Conservation (phyloP, 768 basidiomycete species). For the Psilocybe sp. region DNA sequence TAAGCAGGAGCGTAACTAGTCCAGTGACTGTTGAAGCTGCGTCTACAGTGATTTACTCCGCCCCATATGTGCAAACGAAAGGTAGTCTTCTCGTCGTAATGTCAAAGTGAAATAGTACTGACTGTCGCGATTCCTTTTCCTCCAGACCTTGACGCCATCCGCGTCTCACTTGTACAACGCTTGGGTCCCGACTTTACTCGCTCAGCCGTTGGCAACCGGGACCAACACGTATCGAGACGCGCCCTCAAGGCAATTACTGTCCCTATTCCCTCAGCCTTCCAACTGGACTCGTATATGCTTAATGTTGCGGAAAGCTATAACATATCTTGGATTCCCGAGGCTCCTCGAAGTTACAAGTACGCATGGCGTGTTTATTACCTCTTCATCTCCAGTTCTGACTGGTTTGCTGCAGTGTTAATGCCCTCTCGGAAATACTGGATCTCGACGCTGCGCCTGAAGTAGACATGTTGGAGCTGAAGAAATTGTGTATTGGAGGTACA, state of each 20-base stretch:
- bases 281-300: constrained; percentile 54
- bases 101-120: background rate
- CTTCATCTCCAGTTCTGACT: constrained; percentile 3
- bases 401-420: constrained; percentile 39
- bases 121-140: constrained; percentile 1
- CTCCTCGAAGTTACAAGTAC: constrained; percentile 60
- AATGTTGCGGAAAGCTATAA: constrained; percentile 50
- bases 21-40: constrained; percentile 62
- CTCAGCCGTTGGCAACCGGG: constrained; percentile 47
- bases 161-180: constrained; percentile 52
- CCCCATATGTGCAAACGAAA: constrained; percentile 53
- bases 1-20: constrained; percentile 30
- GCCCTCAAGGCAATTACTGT: constrained; percentile 51
- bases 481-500: constrained; percentile 61
- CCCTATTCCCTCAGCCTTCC: constrained; percentile 52
- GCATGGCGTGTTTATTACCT: constrained; percentile 15
- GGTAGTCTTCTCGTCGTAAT: constrained; percentile 34
- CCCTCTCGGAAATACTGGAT: constrained; percentile 62
- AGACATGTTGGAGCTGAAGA: constrained; percentile 53
- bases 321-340: constrained; percentile 62
- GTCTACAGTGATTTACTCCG: constrained; percentile 64
- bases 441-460: constrained; percentile 44
- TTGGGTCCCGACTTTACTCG: constrained; percentile 57
- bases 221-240: constrained; percentile 53
- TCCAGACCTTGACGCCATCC: constrained; percentile 55